Conservation (phyloP, 148 eudicot species). For the Silene uniflora region DNA sequence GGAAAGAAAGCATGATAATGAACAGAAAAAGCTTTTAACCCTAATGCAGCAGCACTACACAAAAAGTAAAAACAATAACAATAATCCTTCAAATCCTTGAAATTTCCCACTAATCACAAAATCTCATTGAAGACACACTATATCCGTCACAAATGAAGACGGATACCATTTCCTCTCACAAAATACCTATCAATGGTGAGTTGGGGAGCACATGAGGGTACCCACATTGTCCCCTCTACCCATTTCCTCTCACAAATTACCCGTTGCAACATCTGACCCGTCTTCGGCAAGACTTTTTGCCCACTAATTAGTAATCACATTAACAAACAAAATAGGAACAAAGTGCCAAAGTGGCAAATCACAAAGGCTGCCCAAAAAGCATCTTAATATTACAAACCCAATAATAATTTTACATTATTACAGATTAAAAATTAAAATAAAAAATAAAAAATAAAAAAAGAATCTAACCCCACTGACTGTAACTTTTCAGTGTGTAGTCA, state of each 20-base stretch:
- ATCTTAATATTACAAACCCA: conserved; percentile 4
- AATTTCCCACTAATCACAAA: too few species aligned
- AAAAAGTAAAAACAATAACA: neutral
- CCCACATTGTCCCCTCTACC: too few species aligned
- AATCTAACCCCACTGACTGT: conserved; percentile 18
- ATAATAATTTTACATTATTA: neutral
- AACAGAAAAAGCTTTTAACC: neutral
- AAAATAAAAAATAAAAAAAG: neutral
- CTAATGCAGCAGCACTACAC: neutral
- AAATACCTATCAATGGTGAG: too few species aligned
- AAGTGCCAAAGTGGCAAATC: conserved; percentile 13
- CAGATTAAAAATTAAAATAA: too few species aligned
- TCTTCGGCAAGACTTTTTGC: too few species aligned
- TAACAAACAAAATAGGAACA: conserved; percentile 2
- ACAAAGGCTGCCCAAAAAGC: conserved; percentile 35
- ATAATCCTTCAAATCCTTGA: neutral
- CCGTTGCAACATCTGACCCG: too few species aligned
- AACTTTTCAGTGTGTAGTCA: conserved; percentile 38
- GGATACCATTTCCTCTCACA: too few species aligned
- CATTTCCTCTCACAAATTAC: too few species aligned
- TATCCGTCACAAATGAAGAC: too few species aligned
- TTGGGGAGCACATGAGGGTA: too few species aligned
- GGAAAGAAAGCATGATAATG: conserved; percentile 14
- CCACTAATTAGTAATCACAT: neutral
- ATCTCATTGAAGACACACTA: too few species aligned